Conservation (phyloP, 352 stramenopile genomes). For the Pythium utonaiense region DNA sequence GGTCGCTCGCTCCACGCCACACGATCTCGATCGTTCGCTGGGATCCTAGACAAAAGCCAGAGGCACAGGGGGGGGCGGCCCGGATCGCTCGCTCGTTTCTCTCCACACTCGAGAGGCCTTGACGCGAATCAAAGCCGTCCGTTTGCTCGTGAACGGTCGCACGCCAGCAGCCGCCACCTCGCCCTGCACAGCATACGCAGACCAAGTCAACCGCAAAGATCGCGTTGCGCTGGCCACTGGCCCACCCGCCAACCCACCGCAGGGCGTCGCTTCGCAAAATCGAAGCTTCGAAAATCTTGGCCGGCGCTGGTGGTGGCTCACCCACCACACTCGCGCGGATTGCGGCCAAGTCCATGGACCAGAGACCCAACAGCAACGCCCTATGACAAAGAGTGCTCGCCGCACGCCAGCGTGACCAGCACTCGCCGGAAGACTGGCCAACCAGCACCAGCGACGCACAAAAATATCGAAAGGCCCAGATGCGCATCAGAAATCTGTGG, state of each 20-base stretch:
- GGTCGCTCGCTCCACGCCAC: too few relatives aligned
- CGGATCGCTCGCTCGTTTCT: slow-evolving; percentile 3
- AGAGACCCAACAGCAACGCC: not conserved
- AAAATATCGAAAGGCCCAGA: not conserved
- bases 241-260: not conserved
- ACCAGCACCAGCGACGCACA: not conserved
- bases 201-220: slow-evolving; percentile 5
- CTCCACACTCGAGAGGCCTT: slow-evolving; percentile 5
- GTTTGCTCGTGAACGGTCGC: not conserved
- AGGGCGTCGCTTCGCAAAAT: not conserved
- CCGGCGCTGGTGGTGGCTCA: not conserved
- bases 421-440: not conserved
- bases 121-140: slow-evolving; percentile 11
- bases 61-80: too few relatives aligned
- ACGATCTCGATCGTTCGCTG: not conserved
- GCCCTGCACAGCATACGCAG: too few relatives aligned
- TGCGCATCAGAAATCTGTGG: not conserved
- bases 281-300: not conserved
- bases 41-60: not conserved
- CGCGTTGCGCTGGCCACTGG: slow-evolving; percentile 2
- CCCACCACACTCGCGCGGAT: not conserved
- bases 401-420: not conserved
- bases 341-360: not conserved
- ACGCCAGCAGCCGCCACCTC: not conserved
- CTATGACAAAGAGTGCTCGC: not conserved